Evolutionary conservation across 768 basidiomycete genomes (phyloP).

Genomic region (Nidula microcarpa): DNA sequence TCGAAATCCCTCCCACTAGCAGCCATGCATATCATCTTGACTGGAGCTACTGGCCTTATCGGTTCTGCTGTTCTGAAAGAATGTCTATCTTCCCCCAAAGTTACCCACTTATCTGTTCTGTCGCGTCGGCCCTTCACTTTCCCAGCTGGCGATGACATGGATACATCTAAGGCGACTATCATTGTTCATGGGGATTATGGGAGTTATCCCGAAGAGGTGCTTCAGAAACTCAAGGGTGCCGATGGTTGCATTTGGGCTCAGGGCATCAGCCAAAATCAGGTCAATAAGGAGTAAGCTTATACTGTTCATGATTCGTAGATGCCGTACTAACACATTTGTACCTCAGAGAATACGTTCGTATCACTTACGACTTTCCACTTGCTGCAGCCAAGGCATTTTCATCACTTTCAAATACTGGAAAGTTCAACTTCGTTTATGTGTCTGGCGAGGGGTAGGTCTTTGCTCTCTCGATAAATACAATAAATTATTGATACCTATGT

Average conservation of each 20-base stretch:
- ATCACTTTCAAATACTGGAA: constrained; percentile 8
- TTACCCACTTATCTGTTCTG: constrained; percentile 22
- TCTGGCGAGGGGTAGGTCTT: constrained; percentile 16
- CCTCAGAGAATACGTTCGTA: constrained; percentile 15
- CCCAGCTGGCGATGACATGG: constrained; percentile 6
- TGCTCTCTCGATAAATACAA: no score
- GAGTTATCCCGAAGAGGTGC: constrained; percentile 10
- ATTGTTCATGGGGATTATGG: constrained; percentile 18
- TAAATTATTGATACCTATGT: no score
- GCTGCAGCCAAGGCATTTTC: constrained; percentile 18
- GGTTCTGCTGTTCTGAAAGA: constrained; percentile 15
- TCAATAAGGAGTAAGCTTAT: constrained; percentile 17
- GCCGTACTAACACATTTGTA: no score
- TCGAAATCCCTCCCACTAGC: no score
- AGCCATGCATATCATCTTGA: constrained; percentile 22
- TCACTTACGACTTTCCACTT: constrained; percentile 21
- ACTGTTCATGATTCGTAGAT: neutral
- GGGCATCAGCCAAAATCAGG: constrained; percentile 17
- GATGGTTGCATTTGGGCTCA: constrained; percentile 22
- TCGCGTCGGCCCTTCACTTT: constrained; percentile 7
- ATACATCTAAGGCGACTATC: constrained; percentile 14
- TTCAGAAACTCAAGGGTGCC: constrained; percentile 14
- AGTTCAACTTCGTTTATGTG: constrained; percentile 25
- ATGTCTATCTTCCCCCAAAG: constrained; percentile 13
- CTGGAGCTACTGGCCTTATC: constrained; percentile 19